These are phyloP conservation scores for Paralagenidium karlingii DNA, from an alignment of 352 stramenopile genomes.

Conservation along the genomic window DNA sequence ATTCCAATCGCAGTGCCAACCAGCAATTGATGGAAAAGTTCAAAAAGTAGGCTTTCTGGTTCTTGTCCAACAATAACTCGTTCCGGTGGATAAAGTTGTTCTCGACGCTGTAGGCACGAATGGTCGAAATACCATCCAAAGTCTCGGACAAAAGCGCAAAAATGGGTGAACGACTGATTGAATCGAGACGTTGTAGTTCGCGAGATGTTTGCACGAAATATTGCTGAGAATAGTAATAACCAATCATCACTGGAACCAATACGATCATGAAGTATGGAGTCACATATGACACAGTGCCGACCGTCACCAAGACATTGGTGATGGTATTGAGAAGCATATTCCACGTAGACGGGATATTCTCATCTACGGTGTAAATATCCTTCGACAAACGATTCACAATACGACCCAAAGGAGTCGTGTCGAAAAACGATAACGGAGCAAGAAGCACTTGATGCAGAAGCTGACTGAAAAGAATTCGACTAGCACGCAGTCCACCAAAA, in stretches of 20 bases:
- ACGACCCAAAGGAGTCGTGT: constrained; percentile 76
- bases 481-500: constrained; percentile 37
- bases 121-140: constrained; percentile 84
- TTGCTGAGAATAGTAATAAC: constrained; percentile 75
- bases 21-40: constrained; percentile 90
- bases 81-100: constrained; percentile 1
- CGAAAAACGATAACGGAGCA: constrained; percentile 62
- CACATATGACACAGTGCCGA: constrained; percentile 49
- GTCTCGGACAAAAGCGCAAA: constrained; percentile 93
- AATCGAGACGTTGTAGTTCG: constrained; percentile 95
- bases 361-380: constrained; percentile 86
- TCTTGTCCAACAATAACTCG: constrained; percentile 17
- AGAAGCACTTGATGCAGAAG: constrained; percentile 31
- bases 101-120: constrained; percentile 40
- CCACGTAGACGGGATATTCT: constrained; percentile 40
- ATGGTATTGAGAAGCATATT: constrained; percentile 16
- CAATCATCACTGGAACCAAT: constrained; percentile 41
- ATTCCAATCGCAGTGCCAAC: constrained; percentile 89
- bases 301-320: constrained; percentile 37
- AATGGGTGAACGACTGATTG: constrained; percentile 87
- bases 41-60: constrained; percentile 82
- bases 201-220: constrained; percentile 89
- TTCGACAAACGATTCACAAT: constrained; percentile 91
- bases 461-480: constrained; percentile 35
- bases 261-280: constrained; percentile 61